These are phyloP conservation scores for Claviceps purpurea DNA, from an alignment of 2,329 filamentous ascomycete genomes.

Conservation along the genomic window DNA sequence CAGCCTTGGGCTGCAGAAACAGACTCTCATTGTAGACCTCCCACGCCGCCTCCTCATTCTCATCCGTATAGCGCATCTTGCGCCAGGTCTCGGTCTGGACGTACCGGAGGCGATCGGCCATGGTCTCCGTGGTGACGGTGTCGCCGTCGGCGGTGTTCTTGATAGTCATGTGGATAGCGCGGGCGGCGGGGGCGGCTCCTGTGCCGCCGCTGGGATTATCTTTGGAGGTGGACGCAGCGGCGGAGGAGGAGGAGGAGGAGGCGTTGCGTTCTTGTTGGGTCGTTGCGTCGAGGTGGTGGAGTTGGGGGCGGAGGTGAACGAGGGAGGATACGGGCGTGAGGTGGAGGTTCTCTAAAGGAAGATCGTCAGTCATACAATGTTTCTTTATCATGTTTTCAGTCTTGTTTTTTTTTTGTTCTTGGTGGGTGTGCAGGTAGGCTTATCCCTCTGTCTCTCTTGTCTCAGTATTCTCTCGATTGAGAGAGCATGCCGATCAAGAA, in stretches of 20 bases:
- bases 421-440: too few species aligned
- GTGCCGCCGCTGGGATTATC: neutral
- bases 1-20: slow-evolving; percentile 21
- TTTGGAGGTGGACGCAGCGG: slow-evolving; percentile 17
- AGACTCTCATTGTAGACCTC: slow-evolving; percentile 62
- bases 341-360: slow-evolving; percentile 60
- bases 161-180: slow-evolving; percentile 75
- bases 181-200: slow-evolving; percentile 39
- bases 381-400: neutral
- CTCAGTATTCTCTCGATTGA: too few species aligned
- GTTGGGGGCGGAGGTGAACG: slow-evolving; percentile 79
- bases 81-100: slow-evolving; percentile 79
- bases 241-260: slow-evolving; percentile 23
- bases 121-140: slow-evolving; percentile 52
- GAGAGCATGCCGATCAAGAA: too few species aligned
- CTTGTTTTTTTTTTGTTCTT: too few species aligned
- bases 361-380: neutral
- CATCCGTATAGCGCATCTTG: slow-evolving; percentile 65
- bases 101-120: slow-evolving; percentile 58
- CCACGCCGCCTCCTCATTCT: slow-evolving; percentile 66
- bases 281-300: slow-evolving; percentile 81
- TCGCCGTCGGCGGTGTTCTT: slow-evolving; percentile 62
- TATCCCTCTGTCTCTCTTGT: too few species aligned
- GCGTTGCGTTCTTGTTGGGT: slow-evolving; percentile 52
- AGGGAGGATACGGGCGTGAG: slow-evolving; percentile 72